Evolutionary conservation across 139 green algal genomes (phyloP).

Genomic region (Pleodorina starrii): DNA sequence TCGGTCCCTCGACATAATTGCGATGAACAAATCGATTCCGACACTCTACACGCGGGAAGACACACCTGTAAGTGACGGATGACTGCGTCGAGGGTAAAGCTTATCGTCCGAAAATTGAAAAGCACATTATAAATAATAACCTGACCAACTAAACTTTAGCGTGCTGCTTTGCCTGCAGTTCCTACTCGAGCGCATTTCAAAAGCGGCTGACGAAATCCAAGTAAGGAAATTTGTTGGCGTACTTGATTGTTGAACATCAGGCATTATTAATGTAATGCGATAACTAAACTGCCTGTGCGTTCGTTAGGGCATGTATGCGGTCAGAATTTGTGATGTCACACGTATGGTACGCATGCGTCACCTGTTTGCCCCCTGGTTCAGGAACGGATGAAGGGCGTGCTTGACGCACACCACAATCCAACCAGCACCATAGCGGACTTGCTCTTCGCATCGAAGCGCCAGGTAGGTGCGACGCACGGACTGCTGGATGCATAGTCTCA

Average conservation of each 20-base stretch:
- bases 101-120: no score
- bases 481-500: no score
- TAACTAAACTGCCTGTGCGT: background rate
- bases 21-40: background rate
- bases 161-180: background rate
- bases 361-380: background rate
- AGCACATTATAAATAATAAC: no score
- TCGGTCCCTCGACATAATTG: background rate
- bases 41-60: background rate
- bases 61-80: no score
- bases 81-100: no score
- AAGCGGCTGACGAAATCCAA: background rate
- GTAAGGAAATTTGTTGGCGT: constrained; percentile 6
- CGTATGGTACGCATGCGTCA: background rate
- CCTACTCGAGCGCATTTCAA: background rate
- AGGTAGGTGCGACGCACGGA: background rate
- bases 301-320: background rate
- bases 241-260: no score
- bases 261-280: no score
- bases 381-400: background rate
- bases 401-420: background rate
- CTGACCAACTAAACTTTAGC: no score
- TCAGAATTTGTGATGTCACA: background rate
- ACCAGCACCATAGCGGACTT: background rate
- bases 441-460: background rate